Base-by-base conservation (phyloP, 352 stramenopile genomes). In the Globisporangium orthogonon region DNA sequence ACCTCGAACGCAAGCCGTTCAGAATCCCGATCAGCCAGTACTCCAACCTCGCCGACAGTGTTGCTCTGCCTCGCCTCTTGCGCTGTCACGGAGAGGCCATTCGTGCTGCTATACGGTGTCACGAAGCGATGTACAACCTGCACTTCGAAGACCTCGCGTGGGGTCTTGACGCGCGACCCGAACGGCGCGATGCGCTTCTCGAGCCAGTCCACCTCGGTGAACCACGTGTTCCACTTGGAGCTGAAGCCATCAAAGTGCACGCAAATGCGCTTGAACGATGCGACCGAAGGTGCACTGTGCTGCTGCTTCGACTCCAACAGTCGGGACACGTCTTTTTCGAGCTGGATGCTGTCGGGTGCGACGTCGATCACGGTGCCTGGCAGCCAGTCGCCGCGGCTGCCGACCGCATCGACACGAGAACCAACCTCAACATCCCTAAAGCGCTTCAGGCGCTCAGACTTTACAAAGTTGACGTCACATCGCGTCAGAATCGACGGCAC, bases 161-260 rank as follows among this genome's bases (percentile, higher is more conserved):
- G 50, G 10, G 55, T 77, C 1, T 71, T 76, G 15, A 66, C 80
- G 13, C 60, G 62, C 18, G 69, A 71, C 31, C 81, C 57, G 18
- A 84, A 54, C 4, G 77, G 74, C 23, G 72, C 44, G 15, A 91
- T 52, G n/a, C 74, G 71, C 31, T 75, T 67, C 17, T 81, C 63
- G 13, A 62, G 61, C 82, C 82, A 91, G 45, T 91, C 82, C 14
- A 61, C 50, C 7, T 52, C 52, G 1, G 68, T 70, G 55, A 85
- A 91, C 82, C 79, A 91, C 44, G 83, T 86, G 50, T 89, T 76
- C 74, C 72, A 89, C 54, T 88, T 89, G 53, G 63, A 66, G 50
- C 72, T 86, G 50, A 85, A 83, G 7, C 72, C 73, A 52, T 91
- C 81, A 41, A 91, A 91, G 48, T 89, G 79, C 39, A 91, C 73